A percentile compares a stretch with the other conserved stretches of the same genome.
Evolutionary conservation across 2,329 filamentous ascomycete species (phyloP).

Genomic region (Tolypocladium tundrense): DNA sequence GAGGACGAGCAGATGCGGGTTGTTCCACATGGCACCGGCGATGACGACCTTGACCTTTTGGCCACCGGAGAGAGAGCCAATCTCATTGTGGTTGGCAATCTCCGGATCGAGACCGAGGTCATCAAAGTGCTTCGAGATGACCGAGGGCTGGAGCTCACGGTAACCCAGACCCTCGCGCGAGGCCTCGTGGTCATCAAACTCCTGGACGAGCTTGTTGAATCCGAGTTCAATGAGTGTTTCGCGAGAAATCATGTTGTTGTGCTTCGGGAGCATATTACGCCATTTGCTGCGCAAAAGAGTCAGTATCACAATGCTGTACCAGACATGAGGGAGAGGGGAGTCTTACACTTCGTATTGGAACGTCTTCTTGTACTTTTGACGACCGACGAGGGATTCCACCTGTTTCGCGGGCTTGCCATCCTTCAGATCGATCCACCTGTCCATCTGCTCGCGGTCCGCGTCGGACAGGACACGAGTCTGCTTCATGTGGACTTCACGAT

Average conservation of each 20-base stretch:
- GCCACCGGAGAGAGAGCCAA: slow-evolving; percentile 87
- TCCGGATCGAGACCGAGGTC: slow-evolving; percentile 93
- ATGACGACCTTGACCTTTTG: slow-evolving; percentile 99
- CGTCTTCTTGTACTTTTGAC: slow-evolving; percentile 97
- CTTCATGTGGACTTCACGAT: slow-evolving; percentile 95
- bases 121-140: slow-evolving; percentile 97
- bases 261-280: slow-evolving; percentile 77
- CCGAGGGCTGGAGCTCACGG: slow-evolving; percentile 81
- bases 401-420: slow-evolving; percentile 71
- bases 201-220: slow-evolving; percentile 88
- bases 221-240: slow-evolving; percentile 81
- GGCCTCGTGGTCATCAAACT: slow-evolving; percentile 97
- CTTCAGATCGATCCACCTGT: slow-evolving; percentile 74
- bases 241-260: slow-evolving; percentile 85
- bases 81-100: slow-evolving; percentile 98
- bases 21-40: slow-evolving; percentile 96
- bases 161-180: slow-evolving; percentile 97
- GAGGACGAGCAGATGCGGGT: slow-evolving; percentile 91
- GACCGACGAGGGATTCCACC: slow-evolving; percentile 83
- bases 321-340: background rate
- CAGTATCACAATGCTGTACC: slow-evolving; percentile 10
- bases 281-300: slow-evolving; percentile 57
- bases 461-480: slow-evolving; percentile 85
- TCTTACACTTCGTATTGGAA: slow-evolving; percentile 93
- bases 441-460: slow-evolving; percentile 82